Evolutionary conservation across 2,329 filamentous ascomycete species (phyloP).

Genomic region (Hortaea werneckii): DNA sequence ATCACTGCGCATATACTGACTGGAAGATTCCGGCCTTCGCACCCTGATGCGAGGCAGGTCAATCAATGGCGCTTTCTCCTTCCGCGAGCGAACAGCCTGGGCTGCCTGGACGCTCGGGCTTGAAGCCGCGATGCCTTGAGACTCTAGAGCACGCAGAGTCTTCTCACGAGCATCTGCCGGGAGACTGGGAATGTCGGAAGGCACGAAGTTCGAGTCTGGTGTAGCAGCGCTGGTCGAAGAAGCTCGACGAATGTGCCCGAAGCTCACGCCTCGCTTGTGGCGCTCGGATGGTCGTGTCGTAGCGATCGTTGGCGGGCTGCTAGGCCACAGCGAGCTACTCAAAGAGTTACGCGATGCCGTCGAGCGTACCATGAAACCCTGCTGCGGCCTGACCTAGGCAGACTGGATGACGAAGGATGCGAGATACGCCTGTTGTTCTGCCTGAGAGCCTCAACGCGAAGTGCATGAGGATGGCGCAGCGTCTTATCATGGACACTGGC

Average conservation of each 20-base stretch:
- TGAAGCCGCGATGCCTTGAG: conserved; percentile 13
- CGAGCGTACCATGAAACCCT: conserved; percentile 24
- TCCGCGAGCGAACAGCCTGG: conserved; percentile 24
- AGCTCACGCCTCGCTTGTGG: conserved; percentile 53
- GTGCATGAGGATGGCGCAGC: conserved; percentile 32
- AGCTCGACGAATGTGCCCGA: conserved; percentile 44
- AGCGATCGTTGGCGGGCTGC: conserved; percentile 36
- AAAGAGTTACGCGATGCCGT: conserved; percentile 32
- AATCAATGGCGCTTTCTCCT: conserved; percentile 21
- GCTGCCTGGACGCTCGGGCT: conserved; percentile 23
- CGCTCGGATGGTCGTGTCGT: conserved; percentile 40
- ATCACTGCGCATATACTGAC: conserved; percentile 59
- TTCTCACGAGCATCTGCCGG: conserved; percentile 17
- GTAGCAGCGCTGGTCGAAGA: conserved; percentile 33
- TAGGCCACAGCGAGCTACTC: conserved; percentile 37
- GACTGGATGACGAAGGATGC: conserved; percentile 25
- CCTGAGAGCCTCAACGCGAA: conserved; percentile 31
- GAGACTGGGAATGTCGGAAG: conserved; percentile 17
- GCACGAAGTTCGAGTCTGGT: conserved; percentile 17
- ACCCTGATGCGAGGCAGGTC: conserved; percentile 23
- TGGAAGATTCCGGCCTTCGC: conserved; percentile 34
- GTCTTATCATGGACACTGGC: conserved; percentile 24
- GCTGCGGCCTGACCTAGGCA: conserved; percentile 21
- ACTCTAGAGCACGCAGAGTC: conserved; percentile 8
- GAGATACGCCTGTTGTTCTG: conserved; percentile 16